Evolutionary conservation across 78 protist genomes (phyloP).

Genomic region (Dictyostelium firmibasis): DNA sequence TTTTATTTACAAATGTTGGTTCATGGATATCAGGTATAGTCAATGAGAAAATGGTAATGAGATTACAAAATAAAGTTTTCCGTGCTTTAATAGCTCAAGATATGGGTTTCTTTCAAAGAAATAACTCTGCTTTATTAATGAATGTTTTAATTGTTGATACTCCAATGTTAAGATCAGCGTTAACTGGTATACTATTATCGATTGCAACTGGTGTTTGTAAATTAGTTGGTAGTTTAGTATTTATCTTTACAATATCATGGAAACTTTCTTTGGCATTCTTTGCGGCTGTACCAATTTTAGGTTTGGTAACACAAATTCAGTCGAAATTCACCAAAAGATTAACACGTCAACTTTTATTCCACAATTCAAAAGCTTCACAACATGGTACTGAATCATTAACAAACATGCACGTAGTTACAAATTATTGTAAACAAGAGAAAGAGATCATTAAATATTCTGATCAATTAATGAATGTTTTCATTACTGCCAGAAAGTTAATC

Average conservation of each 20-base stretch:
- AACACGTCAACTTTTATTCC: constrained; percentile 25
- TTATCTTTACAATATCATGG: constrained; percentile 69
- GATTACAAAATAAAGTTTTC: constrained; percentile 55
- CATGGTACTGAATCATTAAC: constrained; percentile 49
- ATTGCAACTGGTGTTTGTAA: constrained; percentile 66
- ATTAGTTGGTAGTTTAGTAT: constrained; percentile 63
- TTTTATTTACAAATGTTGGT: constrained; percentile 41
- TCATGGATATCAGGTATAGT: constrained; percentile 76
- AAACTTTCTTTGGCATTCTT: constrained; percentile 62
- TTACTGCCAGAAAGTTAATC: constrained; percentile 45
- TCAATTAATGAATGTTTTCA: background rate
- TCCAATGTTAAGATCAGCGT: constrained; percentile 70
- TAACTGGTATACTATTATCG: constrained; percentile 50
- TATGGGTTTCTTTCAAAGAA: constrained; percentile 71
- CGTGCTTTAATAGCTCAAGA: constrained; percentile 60
- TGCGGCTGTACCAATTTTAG: constrained; percentile 54
- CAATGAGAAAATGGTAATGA: constrained; percentile 57
- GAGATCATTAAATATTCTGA: constrained; percentile 2
- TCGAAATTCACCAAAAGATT: constrained; percentile 33
- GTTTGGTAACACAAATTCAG: constrained; percentile 48
- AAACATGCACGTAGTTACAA: constrained; percentile 58
- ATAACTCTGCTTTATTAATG: constrained; percentile 38
- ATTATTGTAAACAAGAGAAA: constrained; percentile 51
- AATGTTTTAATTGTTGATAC: constrained; percentile 70
- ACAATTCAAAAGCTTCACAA: constrained; percentile 20